phyloP scores from a whole-genome alignment of 805 yeast genomes.

The Candida silvicultrix region DNA sequence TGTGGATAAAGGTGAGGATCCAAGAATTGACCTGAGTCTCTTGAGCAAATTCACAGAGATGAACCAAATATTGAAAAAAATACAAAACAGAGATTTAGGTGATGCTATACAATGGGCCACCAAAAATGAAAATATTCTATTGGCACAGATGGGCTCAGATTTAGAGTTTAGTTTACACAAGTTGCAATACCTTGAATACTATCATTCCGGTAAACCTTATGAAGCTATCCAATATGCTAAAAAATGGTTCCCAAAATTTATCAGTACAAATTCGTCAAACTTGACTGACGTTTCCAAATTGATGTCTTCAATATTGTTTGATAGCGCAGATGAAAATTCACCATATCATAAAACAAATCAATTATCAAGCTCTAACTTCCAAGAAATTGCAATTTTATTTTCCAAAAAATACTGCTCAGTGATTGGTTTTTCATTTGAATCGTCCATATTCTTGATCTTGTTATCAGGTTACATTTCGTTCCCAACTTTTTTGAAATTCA shows the following conservation, averaged over 20 bases:
- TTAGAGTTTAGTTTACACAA: slow-evolving; percentile 40
- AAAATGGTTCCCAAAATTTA: slow-evolving; percentile 32
- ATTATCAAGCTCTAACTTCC: slow-evolving; percentile 23
- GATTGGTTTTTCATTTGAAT: slow-evolving; percentile 43
- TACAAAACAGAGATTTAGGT: slow-evolving; percentile 29
- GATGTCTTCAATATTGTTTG: slow-evolving; percentile 28
- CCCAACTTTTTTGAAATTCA: slow-evolving; percentile 46
- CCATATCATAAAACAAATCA: slow-evolving; percentile 18
- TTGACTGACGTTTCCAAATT: slow-evolving; percentile 38
- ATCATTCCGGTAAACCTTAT: slow-evolving; percentile 16
- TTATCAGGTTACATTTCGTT: slow-evolving; percentile 48
- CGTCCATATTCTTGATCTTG: slow-evolving; percentile 44
- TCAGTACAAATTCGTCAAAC: slow-evolving; percentile 26
- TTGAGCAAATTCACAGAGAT: slow-evolving; percentile 33
- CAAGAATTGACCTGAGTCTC: slow-evolving; percentile 21
- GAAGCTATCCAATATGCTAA: slow-evolving; percentile 40
- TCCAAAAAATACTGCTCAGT: slow-evolving; percentile 43
- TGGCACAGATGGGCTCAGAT: slow-evolving; percentile 28
- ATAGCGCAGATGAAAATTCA: slow-evolving; percentile 13
- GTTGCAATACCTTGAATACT: slow-evolving; percentile 32
- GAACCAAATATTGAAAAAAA: slow-evolving; percentile 34
- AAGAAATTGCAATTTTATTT: slow-evolving; percentile 28
- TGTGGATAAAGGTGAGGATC: slow-evolving; percentile 24
- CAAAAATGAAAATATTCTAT: slow-evolving; percentile 12
- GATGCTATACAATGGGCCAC: slow-evolving; percentile 48